Conservation (phyloP, 176 grass and related monocot species). For the Musa schizocarpa region DNA sequence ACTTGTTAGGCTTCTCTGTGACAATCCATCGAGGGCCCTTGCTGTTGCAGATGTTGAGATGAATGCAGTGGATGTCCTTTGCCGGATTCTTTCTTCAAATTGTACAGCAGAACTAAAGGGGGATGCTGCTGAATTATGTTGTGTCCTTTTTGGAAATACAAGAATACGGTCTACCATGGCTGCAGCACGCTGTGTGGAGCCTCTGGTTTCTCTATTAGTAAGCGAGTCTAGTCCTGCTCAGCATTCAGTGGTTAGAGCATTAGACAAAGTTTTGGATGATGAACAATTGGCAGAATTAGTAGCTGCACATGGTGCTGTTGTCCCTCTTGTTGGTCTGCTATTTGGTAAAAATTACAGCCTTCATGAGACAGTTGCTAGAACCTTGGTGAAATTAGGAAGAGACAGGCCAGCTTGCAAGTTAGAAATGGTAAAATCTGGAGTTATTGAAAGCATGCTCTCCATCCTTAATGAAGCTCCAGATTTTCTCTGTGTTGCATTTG, state of each 20-base stretch:
- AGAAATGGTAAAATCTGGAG: constrained; percentile 97
- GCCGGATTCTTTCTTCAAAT: constrained; percentile 80
- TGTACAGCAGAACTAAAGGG: constrained; percentile 92
- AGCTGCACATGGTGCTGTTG: constrained; percentile 77
- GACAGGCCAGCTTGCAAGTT: constrained; percentile 95
- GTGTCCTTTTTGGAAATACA: constrained; percentile 92
- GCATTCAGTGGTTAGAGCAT: constrained; percentile 90
- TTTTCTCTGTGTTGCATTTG: constrained; percentile 88
- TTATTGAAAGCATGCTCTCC: constrained; percentile 92
- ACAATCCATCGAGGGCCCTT: constrained; percentile 95
- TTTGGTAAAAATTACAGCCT: constrained; percentile 91
- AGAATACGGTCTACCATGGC: constrained; percentile 95
- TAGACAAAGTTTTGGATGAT: constrained; percentile 96
- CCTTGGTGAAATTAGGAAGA: constrained; percentile 94
- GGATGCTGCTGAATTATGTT: constrained; percentile 88
- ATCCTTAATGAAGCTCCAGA: constrained; percentile 94
- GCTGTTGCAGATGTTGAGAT: constrained; percentile 98
- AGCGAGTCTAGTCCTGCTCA: constrained; percentile 81
- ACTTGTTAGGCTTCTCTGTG: constrained; percentile 80
- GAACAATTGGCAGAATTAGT: constrained; percentile 94
- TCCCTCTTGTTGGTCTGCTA: constrained; percentile 94
- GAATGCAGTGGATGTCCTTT: constrained; percentile 97
- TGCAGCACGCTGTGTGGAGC: constrained; percentile 91
- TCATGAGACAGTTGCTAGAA: constrained; percentile 88
- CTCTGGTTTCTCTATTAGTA: constrained; percentile 78